Base-by-base conservation (phyloP, 805 yeast genomes). In the Candida oleophila region DNA sequence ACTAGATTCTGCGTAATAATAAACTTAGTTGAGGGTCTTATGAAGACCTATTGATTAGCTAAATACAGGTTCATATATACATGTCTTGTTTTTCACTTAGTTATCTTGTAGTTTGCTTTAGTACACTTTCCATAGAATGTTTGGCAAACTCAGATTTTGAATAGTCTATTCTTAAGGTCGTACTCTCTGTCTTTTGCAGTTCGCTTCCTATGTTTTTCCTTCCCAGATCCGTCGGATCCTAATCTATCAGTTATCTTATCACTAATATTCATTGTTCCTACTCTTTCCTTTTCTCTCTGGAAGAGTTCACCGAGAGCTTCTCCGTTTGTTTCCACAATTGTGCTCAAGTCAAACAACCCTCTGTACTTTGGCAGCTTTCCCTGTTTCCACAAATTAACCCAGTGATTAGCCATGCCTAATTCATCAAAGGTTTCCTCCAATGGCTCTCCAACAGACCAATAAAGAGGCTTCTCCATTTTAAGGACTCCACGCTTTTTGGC, bases 301-400 rank as follows among this genome's bases (percentile, higher is more conserved):
- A 60, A 52, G 34, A 65, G 47, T 37, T 49, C 44, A 34, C 51
- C 55, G 30, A 69, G 50, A 8, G 61, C 60, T 2, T 54, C 49
- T 3, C 59, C 62, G 37, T 62, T 60, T 8, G 55, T 48, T 38
- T 68, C 70, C 20, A 60, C 38, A 21, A 72, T 66, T 2, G 72
- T 67, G 4, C 56, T 59, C 39, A 58, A 51, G 46, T 72, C 77
- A 50, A 72, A 69, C 14, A 69, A 53, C 1, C 71, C 73, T 32
- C 50, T 54, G 48, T 60, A 65, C 21, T 51, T 48, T n/a, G 49
- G 42, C 36, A 48, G 68, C 44, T 72, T 73, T 1, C 89, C 88
- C 49, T 75, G 81, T 48, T 79, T 73, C 81, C 86, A 83, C 22
- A 73, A 60, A 48, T 80, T 80, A 2, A 83, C 65, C 82, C 90